A percentile compares a stretch with the other conserved stretches of the same genome.
phyloP scores from a whole-genome alignment of 2,329 filamentous ascomycete species.

The Colletotrichum caudatum region DNA sequence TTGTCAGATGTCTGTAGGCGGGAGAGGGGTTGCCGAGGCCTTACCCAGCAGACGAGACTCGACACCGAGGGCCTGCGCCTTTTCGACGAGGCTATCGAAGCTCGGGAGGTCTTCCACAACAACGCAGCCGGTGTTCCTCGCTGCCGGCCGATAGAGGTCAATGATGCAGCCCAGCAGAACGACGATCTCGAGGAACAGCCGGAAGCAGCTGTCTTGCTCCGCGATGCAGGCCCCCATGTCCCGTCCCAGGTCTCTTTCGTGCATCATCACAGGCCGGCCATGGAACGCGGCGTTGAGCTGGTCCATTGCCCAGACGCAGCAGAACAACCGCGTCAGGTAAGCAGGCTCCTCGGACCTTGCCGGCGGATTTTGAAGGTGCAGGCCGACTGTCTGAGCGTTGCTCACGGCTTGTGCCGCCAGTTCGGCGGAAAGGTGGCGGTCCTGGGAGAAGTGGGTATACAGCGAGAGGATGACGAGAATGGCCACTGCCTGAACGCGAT shows the following conservation, averaged over 20 bases:
- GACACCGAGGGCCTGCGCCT: constrained; percentile 38
- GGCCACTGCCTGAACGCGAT: constrained; percentile 43
- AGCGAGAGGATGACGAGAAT: constrained; percentile 52
- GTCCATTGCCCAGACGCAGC: constrained; percentile 45
- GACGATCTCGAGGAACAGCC: constrained; percentile 44
- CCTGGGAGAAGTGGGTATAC: constrained; percentile 36
- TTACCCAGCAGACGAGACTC: constrained; percentile 43
- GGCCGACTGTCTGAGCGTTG: constrained; percentile 45
- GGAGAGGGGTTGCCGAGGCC: neutral
- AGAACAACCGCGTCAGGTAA: constrained; percentile 44
- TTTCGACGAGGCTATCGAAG: constrained; percentile 30
- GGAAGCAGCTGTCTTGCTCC: constrained; percentile 44
- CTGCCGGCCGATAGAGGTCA: constrained; percentile 44
- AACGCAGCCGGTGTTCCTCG: constrained; percentile 26
- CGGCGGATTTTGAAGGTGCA: constrained; percentile 45
- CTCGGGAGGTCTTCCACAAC: constrained; percentile 33
- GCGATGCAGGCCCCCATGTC: constrained; percentile 42
- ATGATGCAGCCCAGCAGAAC: constrained; percentile 44
- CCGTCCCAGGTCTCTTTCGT: constrained; percentile 44
- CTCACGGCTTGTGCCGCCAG: constrained; percentile 44
- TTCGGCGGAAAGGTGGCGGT: constrained; percentile 41
- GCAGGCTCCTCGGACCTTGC: constrained; percentile 39
- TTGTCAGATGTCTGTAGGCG: neutral
- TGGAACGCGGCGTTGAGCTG: constrained; percentile 45
- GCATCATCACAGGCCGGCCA: constrained; percentile 45